A percentile compares a stretch with the other conserved stretches of the same genome.
phyloP scores from a whole-genome alignment of 257 asterid genomes.

The Cordia subcordata region DNA sequence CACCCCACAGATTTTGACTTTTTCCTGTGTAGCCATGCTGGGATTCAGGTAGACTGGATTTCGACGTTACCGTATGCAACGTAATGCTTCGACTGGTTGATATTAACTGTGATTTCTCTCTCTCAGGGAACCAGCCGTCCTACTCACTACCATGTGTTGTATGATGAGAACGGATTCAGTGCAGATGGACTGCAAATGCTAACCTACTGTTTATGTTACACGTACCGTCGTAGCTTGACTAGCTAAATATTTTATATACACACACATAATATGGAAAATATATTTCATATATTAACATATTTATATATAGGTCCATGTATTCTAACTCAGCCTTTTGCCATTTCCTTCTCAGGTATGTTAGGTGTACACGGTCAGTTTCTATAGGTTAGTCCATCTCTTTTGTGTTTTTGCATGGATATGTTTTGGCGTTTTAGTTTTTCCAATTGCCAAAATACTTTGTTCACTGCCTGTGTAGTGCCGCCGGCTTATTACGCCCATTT shows the following conservation, averaged over 20 bases:
- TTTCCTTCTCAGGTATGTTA: conserved; percentile 44
- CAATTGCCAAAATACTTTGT: not conserved
- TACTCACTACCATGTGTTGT: conserved; percentile 71
- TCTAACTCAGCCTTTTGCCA: not conserved
- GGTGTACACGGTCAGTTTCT: conserved; percentile 76
- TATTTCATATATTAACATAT: not conserved
- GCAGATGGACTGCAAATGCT: conserved; percentile 71
- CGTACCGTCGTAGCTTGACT: conserved; percentile 30
- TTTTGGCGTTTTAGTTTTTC: not conserved
- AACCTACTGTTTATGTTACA: conserved; percentile 67
- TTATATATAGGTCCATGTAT: too few relatives aligned
- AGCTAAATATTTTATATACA: not conserved
- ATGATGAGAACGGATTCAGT: conserved; percentile 59
- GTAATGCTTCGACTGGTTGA: not conserved
- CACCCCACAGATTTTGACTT: conserved; percentile 81
- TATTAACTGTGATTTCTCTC: not conserved
- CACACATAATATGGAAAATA: not conserved
- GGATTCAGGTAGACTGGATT: conserved; percentile 54
- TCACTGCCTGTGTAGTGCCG: conserved; percentile 44
- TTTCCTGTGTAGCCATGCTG: conserved; percentile 78
- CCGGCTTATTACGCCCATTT: conserved; percentile 86
- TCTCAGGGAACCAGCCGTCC: conserved; percentile 85
- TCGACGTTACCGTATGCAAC: not conserved
- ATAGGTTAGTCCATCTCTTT: conserved; percentile 37
- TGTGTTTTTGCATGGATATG: too few relatives aligned